Evolutionary conservation across 768 basidiomycete species (phyloP).

Genomic region (Hygrophorus russula): DNA sequence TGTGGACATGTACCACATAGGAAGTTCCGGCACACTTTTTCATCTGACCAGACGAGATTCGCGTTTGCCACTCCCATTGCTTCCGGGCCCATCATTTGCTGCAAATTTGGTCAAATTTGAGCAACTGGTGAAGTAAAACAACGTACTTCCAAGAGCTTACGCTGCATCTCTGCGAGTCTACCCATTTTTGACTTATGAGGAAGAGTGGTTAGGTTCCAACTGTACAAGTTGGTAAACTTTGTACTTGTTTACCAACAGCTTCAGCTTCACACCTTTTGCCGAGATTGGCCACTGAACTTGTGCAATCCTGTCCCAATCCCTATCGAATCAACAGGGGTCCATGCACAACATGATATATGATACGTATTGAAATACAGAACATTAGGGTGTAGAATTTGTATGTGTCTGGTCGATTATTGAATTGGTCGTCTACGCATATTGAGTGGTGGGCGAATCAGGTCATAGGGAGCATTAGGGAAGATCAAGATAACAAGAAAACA

Average conservation of each 20-base stretch:
- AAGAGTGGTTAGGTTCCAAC: not conserved
- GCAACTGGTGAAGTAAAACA: constrained; percentile 20
- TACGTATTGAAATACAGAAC: not conserved
- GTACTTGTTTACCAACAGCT: constrained; percentile 1
- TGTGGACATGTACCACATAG: constrained; percentile 98
- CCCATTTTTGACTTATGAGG: constrained; percentile 46
- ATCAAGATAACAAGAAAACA: constrained; percentile 1
- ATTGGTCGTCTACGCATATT: no score
- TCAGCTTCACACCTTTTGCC: no score
- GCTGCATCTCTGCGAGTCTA: constrained; percentile 92
- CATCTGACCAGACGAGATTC: constrained; percentile 88
- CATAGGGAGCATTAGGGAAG: not conserved
- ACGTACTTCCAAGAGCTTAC: constrained; percentile 64
- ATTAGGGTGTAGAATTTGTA: not conserved
- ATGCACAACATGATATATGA: not conserved
- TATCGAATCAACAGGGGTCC: no score
- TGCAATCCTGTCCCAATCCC: no score
- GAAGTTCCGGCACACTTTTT: constrained; percentile 98
- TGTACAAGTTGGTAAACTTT: not conserved
- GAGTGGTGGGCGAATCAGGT: no score
- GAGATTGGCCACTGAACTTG: no score
- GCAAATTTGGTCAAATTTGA: constrained; percentile 22
- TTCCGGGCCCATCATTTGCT: constrained; percentile 99
- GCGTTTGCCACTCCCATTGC: constrained; percentile 94
- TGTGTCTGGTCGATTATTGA: no score